Conservation (phyloP, 2,329 filamentous ascomycete genomes). For the Eutypella sp. region DNA sequence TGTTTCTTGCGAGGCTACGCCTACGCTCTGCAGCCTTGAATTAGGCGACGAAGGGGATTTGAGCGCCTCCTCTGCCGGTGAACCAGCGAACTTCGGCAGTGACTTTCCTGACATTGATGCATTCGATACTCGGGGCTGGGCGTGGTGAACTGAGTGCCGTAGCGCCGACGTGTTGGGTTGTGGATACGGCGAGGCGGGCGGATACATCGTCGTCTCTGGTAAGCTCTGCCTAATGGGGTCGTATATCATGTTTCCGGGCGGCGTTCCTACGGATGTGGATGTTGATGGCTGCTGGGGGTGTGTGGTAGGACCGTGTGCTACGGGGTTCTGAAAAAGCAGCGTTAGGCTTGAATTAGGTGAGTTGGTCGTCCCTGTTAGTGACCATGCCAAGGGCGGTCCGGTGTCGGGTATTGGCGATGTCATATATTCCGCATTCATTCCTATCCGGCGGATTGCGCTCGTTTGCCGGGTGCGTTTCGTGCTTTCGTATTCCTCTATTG, state of each 20-base stretch:
- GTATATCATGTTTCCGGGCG: constrained; percentile 55
- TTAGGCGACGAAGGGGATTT: constrained; percentile 28
- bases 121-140: constrained; percentile 16
- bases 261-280: constrained; percentile 39
- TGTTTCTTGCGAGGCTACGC: constrained; percentile 19
- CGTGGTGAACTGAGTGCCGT: constrained; percentile 35
- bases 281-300: constrained; percentile 10
- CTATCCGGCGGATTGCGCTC: constrained; percentile 40
- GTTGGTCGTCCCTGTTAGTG: constrained; percentile 80
- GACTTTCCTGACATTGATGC: constrained; percentile 19
- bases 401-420: constrained; percentile 41
- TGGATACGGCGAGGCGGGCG: constrained; percentile 38
- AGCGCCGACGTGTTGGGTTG: constrained; percentile 45
- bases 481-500: constrained; percentile 71
- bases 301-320: constrained; percentile 15
- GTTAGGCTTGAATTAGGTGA: constrained; percentile 80
- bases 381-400: constrained; percentile 67
- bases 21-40: constrained; percentile 18
- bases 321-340: constrained; percentile 64
- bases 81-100: constrained; percentile 19
- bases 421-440: constrained; percentile 37
- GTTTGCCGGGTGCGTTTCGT: constrained; percentile 47
- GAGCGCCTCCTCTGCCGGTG: constrained; percentile 25
- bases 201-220: constrained; percentile 45
- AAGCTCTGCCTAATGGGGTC: constrained; percentile 54